Evolutionary conservation across 768 basidiomycete species (phyloP), one percentile per base, ranked within the genome.

Genomic region (Tulasnella sp.): DNA sequence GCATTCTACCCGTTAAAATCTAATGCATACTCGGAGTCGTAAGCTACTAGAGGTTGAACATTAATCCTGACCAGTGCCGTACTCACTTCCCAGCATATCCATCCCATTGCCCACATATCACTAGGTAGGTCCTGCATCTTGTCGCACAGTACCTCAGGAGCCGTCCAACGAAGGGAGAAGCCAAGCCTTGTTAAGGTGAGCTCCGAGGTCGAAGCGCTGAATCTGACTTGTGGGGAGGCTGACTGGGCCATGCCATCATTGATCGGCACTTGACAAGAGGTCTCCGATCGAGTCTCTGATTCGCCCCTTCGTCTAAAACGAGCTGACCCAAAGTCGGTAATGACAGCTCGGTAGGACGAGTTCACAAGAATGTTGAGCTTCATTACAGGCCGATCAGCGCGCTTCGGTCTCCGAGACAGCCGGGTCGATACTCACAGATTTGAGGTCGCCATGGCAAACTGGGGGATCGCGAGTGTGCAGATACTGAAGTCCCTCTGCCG

Each of bases 41-140:
- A n/a, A n/a, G n/a, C n/a, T n/a, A n/a, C n/a, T n/a, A n/a, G n/a
- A n/a, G n/a, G n/a, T n/a, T n/a, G n/a, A n/a, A n/a, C n/a, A n/a
- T n/a, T n/a, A n/a, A n/a, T n/a, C n/a, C n/a, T n/a, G n/a, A n/a
- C n/a, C n/a, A n/a, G n/a, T n/a, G n/a, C n/a, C n/a, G n/a, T n/a
- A 55, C 51, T 55, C n/a, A 55, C 51, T n/a, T 55, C 51, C 51
- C 51, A 55, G n/a, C n/a, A n/a, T n/a, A n/a, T n/a, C n/a, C n/a
- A n/a, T n/a, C n/a, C n/a, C n/a, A n/a, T n/a, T n/a, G 5, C 18
- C 51, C 51, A 55, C 15, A 55, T 55, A 18, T 55, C 51, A n/a
- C 51, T 55, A 18, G 51, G 51, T 55, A 55, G 23, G 16, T 55
- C 51, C n/a, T 55, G 51, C 51, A 5, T 6, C n/a, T n/a, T n/a